Evolutionary conservation across 306 rosid genomes (phyloP), one percentile per base, ranked within the genome.

Genomic region (Glycyrrhiza uralensis): DNA sequence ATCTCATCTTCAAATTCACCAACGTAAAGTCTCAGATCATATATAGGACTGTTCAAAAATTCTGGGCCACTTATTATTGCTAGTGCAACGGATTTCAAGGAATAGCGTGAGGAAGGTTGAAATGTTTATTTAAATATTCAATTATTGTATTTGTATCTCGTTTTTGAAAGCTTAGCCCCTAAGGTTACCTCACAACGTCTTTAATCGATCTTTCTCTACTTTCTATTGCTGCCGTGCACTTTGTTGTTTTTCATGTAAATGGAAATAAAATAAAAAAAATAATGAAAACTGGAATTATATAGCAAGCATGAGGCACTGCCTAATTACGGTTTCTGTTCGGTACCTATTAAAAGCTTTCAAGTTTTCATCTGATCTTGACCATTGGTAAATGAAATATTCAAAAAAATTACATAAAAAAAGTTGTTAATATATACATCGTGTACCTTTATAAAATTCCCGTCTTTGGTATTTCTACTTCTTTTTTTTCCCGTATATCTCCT

Each of bases 131-230:
- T 35, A 45, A 26, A 26, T 52, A 36, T 10, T 9, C 6, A 38
- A 76, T 41, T 0, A 72, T 58, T 66, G 45, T 66, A 54, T 24
- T 13, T 0, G 10, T 28, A 14, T 32, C 9, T 36, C 41, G 6
- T 59, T 20, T 77, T 77, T 46, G 32, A 75, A 75, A 66, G 72
- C 84, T 83, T 83, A 76, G 67, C 42, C 71, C 19, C 36, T 76
- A 83, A 83, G 84, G 30, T 55, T 78, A 1, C 58, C 58, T 41
- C 36, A 57, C n/a, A 49, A 57, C 18, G 28, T 36, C 70, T 36
- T 45, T 15, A 54, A n/a, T n/a, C 39, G 17, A 18, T 52, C 42
- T 61, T 20, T 29, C 52, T 38, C 58, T 19, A 23, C 75, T 52
- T 49, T 33, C 33, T 47, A 46, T 30, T 57, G 78, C 19, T 57